Conservation (phyloP, 169 alveolate genomes). For the Theileria equi region DNA sequence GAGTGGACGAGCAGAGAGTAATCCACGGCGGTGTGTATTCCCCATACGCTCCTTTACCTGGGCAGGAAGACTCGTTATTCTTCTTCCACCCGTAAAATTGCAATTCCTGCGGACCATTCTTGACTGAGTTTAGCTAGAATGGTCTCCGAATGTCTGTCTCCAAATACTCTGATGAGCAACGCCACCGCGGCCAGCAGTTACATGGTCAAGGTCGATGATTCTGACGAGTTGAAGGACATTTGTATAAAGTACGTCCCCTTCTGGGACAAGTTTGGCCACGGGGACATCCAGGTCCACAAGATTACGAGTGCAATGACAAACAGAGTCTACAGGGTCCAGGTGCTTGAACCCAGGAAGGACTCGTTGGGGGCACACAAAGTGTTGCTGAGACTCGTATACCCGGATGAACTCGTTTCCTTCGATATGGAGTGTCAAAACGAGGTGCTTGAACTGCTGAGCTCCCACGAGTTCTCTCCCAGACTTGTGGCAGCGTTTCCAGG, state of each 20-base stretch:
- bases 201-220: background rate
- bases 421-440: constrained; percentile 69
- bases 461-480: constrained; percentile 68
- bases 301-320: constrained; percentile 18
- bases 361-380: constrained; percentile 26
- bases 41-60: too few relatives aligned
- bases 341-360: background rate
- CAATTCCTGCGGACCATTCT: too few relatives aligned
- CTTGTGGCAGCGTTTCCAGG: constrained; percentile 68
- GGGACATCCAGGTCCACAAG: background rate
- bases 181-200: background rate
- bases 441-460: constrained; percentile 69
- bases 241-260: constrained; percentile 13
- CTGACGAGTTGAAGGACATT: background rate
- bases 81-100: too few relatives aligned
- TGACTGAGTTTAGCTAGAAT: too few relatives aligned
- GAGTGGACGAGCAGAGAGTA: too few relatives aligned
- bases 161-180: background rate
- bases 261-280: background rate
- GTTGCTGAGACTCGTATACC: constrained; percentile 67
- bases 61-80: too few relatives aligned
- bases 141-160: too few relatives aligned
- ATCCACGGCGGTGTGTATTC: too few relatives aligned
- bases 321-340: constrained; percentile 9
- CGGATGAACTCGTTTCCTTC: constrained; percentile 65